Conservation (phyloP, 2,329 filamentous ascomycete species). For the Cytospora paraplurivora region DNA sequence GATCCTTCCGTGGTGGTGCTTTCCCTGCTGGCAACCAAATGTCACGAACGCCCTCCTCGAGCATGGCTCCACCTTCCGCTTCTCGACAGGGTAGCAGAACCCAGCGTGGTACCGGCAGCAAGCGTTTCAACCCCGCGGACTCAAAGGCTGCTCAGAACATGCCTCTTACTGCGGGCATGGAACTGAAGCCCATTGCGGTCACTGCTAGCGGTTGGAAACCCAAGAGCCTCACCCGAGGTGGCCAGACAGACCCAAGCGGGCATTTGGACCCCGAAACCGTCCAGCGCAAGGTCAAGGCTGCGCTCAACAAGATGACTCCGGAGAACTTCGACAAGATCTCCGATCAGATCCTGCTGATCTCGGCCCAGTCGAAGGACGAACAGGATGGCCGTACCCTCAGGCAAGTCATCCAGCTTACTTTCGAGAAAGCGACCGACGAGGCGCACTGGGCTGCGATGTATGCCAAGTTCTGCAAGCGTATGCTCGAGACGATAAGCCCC, state of each 20-base stretch:
- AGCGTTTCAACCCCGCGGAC: constrained; percentile 60
- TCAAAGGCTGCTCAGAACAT: constrained; percentile 79
- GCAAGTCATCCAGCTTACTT: constrained; percentile 97
- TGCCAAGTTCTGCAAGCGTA: constrained; percentile 95
- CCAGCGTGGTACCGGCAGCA: constrained; percentile 60
- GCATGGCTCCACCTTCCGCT: constrained; percentile 60
- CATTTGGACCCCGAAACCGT: constrained; percentile 89
- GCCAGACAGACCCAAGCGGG: constrained; percentile 38
- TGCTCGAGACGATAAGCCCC: constrained; percentile 92
- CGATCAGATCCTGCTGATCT: constrained; percentile 89
- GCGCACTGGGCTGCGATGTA: constrained; percentile 99
- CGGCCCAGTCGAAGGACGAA: constrained; percentile 93
- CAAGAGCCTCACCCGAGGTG: constrained; percentile 58
- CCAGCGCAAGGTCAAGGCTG: constrained; percentile 97
- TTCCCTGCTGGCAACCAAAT: constrained; percentile 66
- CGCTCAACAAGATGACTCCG: constrained; percentile 99
- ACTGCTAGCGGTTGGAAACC: constrained; percentile 89
- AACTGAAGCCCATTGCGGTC: constrained; percentile 76
- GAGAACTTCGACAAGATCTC: constrained; percentile 98
- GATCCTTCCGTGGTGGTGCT: constrained; percentile 62
- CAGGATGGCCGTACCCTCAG: constrained; percentile 89
- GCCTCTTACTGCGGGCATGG: constrained; percentile 83
- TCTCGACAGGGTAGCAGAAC: constrained; percentile 69
- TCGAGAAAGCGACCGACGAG: constrained; percentile 98
- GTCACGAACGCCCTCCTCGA: constrained; percentile 65